Percentiles rank a stretch among this genome's conserved stretches.
Conservation (phyloP, 352 stramenopile genomes). For the Globisporangium abappressorium region DNA sequence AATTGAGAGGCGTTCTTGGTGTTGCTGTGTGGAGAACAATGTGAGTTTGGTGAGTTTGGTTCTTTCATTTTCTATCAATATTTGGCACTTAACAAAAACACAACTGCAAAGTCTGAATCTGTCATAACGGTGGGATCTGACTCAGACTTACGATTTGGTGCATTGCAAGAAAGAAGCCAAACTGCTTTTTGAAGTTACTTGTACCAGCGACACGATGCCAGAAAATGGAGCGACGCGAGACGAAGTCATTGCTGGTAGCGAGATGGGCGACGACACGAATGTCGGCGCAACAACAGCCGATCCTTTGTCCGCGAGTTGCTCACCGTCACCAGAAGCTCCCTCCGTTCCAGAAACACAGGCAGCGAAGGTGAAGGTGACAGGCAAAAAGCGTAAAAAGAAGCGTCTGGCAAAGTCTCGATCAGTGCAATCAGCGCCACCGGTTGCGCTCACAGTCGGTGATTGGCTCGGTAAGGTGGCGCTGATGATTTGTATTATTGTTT, state of each 20-base stretch:
- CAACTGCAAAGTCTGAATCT: background rate
- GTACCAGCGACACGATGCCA: background rate
- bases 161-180: background rate
- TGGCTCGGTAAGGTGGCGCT: slow-evolving; percentile 9
- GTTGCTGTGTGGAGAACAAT: background rate
- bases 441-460: slow-evolving; percentile 11
- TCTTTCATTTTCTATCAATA: background rate
- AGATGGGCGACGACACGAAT: background rate
- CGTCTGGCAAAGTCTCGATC: background rate
- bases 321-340: background rate
- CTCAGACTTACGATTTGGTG: background rate
- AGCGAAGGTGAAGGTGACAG: background rate
- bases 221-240: background rate
- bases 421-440: background rate
- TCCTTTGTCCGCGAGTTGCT: background rate
- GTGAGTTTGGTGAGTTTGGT: too few relatives aligned
- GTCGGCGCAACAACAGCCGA: background rate
- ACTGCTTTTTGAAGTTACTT: background rate
- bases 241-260: background rate
- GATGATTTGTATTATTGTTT: background rate
- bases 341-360: background rate
- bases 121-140: background rate
- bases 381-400: background rate
- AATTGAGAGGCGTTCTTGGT: background rate
- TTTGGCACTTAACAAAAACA: background rate